Base-by-base conservation (phyloP, 306 rosid species). In the Pachyrhizus erosus region DNA sequence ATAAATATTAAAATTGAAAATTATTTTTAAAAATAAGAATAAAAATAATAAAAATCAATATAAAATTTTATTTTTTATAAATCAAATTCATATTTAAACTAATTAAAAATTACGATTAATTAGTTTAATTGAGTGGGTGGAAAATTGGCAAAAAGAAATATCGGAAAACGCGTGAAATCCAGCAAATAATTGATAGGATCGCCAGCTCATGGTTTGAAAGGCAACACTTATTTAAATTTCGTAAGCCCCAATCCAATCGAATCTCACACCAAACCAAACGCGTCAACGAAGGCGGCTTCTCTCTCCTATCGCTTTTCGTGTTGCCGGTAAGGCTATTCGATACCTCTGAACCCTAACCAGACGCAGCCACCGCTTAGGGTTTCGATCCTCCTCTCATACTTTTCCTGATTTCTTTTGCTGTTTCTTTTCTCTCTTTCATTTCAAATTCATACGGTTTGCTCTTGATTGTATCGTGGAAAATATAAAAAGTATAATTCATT, bases 301-400 rank as follows among this genome's bases (percentile, higher is more conserved):
- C 60, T 71, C 57, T 65, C 55, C 69, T 33, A 45, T 73, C 76
- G 51, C 5, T 87, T 69, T 70, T 11, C 39, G 14, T 65, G 55
- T 77, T 52, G 80, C 89, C 85, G 97, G 96, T 91, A 91, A 93
- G 97, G 89, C 94, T 75, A 79, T 86, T 82, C 81, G 89, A 58
- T 76, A 73, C 89, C 92, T 91, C 86, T 88, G 95, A 88, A 70
- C 58, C 12, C 67, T 84, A 34, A 48, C 82, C 68, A 54, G 85
- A 43, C 69, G 91, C 82, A 20, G 65, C 84, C 82, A 72, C 80
- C 75, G 8, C 85, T 87, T 88, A 79, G 92, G 90, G 90, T 88
- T 88, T 84, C 34, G 70, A 65, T 77, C 69, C 49, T 70, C 74
- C 49, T 67, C 77, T 67, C 80, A 6, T 24, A 17, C 34, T 67